Evolutionary conservation across 441 rosid genomes (phyloP), one percentile per base, ranked within the genome.

Genomic region (Theobroma grandiflorum): DNA sequence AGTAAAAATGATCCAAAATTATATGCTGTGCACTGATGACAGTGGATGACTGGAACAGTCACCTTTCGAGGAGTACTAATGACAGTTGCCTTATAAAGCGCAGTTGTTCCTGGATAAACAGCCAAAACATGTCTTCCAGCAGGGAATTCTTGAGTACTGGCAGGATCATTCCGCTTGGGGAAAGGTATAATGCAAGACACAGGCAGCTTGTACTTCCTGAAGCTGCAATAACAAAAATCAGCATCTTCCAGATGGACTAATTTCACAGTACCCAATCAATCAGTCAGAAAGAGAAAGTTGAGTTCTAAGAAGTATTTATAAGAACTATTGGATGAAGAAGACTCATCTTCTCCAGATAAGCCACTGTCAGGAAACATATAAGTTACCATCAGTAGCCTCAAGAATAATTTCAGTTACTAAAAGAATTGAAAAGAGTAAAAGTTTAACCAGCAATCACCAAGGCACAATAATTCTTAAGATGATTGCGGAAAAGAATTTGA

Each of bases 71-170:
- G 92, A 38, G 95, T 76, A 74, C 82, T 89, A 43, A 91, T 88
- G 33, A 96, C 98, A 62, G 99, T 96, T 45, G 99, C 99, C 89
- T 94, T 95, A 57, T 95, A 96, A 31, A 96, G 94, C 37, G 97
- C 95, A n/a, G 98, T 95, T 33, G 99, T 96, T 84, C 97, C 98
- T 3, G 99, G 99, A 90, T 96, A 96, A 75, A 96, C 98, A 16
- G 99, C 99, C 88, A 96, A 89, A 71, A 95, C 99, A 61, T 88
- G 94, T 77, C 85, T 86, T 78, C 98, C 94, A 3, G 90, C 82
- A 63, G 84, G 85, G 74, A 89, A 95, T 79, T 96, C 98, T 18
- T 79, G 93, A 74, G 84, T 89, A 22, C 77, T 79, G 74, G 97
- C 82, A 70, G 84, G 90, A 75, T 95, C 97, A 47, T 84, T 93